Conservation (phyloP, 306 rosid species). For the Canavalia gladiata region DNA sequence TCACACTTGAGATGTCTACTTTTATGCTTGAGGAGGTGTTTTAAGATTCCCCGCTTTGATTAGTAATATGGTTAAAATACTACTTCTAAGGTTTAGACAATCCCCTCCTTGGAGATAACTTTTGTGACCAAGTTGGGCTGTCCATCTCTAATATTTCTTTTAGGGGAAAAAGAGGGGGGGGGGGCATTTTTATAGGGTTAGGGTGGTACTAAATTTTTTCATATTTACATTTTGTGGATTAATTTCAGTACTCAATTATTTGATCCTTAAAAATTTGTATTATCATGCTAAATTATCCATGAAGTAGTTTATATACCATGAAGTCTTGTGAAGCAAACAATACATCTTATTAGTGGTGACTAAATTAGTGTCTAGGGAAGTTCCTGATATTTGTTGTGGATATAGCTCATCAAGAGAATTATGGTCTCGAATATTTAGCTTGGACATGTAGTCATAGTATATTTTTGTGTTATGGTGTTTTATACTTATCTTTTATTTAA, state of each 20-base stretch:
- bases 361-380: slow-evolving; percentile 22
- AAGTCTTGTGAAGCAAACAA: neutral
- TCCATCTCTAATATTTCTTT: neutral
- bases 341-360: neutral
- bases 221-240: neutral
- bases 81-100: neutral
- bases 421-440: slow-evolving; percentile 7
- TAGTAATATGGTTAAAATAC: neutral
- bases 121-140: no score
- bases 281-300: neutral
- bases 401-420: neutral
- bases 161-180: neutral
- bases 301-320: neutral
- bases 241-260: neutral
- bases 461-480: slow-evolving; percentile 7
- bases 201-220: neutral
- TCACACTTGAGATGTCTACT: neutral
- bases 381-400: neutral
- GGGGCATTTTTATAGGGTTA: neutral
- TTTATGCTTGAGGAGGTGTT: neutral
- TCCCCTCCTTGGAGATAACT: neutral
- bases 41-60: neutral
- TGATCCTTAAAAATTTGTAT: neutral
- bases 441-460: neutral
- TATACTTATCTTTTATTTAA: neutral